These are phyloP conservation scores for Candida incommunis DNA, from an alignment of 805 yeast species.

Conservation along the genomic window DNA sequence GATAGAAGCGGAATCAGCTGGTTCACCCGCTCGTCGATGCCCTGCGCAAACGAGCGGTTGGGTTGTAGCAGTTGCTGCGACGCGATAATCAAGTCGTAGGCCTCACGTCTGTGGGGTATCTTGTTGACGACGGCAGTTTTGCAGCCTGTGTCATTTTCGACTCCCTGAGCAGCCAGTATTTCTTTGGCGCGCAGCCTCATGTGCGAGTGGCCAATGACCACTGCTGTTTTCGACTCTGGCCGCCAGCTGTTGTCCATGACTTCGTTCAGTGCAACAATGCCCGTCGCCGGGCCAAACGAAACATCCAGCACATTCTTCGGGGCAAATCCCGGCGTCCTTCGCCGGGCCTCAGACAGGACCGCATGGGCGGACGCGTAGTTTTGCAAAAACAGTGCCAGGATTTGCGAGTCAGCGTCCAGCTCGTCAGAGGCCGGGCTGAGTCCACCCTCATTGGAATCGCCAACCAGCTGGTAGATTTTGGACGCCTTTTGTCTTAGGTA, in stretches of 20 bases:
- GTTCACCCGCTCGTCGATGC: slow-evolving; percentile 56
- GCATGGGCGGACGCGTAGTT: slow-evolving; percentile 60
- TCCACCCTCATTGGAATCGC: slow-evolving; percentile 32
- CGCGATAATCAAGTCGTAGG: slow-evolving; percentile 72
- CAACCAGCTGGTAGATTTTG: slow-evolving; percentile 33
- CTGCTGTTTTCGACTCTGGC: slow-evolving; percentile 56
- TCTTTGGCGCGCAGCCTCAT: slow-evolving; percentile 76
- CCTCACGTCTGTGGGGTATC: slow-evolving; percentile 22
- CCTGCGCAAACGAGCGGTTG: slow-evolving; percentile 47
- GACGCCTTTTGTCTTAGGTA: slow-evolving; percentile 51
- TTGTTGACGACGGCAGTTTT: slow-evolving; percentile 44
- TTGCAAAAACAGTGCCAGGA: slow-evolving; percentile 68
- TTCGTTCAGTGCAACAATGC: slow-evolving; percentile 78
- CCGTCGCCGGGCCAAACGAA: slow-evolving; percentile 87
- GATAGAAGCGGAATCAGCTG: slow-evolving; percentile 43
- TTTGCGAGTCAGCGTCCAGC: slow-evolving; percentile 52
- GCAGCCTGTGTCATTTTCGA: slow-evolving; percentile 1
- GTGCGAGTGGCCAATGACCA: slow-evolving; percentile 51
- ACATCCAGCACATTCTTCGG: slow-evolving; percentile 64
- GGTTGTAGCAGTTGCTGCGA: slow-evolving; percentile 61
- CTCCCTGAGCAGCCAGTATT: slow-evolving; percentile 51
- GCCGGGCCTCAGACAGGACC: slow-evolving; percentile 50
- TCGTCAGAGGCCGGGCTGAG: slow-evolving; percentile 30
- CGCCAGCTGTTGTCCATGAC: slow-evolving; percentile 51
- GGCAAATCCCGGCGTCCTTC: slow-evolving; percentile 35